Conservation (phyloP, 2,329 filamentous ascomycete genomes). For the Cladosporium sp. region DNA sequence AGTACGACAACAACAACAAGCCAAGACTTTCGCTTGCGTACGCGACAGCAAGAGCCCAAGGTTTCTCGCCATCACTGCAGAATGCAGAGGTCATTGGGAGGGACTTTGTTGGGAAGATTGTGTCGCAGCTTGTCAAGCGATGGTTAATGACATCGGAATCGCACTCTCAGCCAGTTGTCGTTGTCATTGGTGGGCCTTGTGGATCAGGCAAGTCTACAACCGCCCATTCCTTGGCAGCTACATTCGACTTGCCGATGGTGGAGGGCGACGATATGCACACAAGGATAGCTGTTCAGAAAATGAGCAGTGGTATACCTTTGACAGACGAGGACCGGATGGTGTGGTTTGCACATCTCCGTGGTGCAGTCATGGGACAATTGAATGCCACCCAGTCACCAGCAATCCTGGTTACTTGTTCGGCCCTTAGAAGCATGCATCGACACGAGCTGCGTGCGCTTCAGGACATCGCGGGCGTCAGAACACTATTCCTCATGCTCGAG, state of each 20-base stretch:
- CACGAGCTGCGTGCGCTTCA: conserved; percentile 28
- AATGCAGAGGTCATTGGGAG: conserved; percentile 18
- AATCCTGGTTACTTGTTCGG: conserved; percentile 40
- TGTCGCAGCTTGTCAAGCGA: conserved; percentile 17
- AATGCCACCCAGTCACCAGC: conserved; percentile 26
- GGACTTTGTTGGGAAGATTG: conserved; percentile 25
- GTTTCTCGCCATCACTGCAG: conserved; percentile 16
- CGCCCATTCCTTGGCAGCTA: conserved; percentile 28
- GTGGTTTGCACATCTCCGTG: conserved; percentile 17
- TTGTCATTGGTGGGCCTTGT: conserved; percentile 39
- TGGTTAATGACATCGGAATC: neutral
- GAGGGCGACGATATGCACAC: conserved; percentile 41
- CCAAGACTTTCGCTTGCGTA: conserved; percentile 47
- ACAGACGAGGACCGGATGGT: conserved; percentile 28
- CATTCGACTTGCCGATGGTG: conserved; percentile 33
- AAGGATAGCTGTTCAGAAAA: conserved; percentile 30
- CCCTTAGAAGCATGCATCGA: conserved; percentile 34
- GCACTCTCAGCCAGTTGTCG: conserved; percentile 20
- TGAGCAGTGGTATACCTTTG: conserved; percentile 30
- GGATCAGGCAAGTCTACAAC: conserved; percentile 42
- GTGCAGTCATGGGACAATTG: conserved; percentile 1
- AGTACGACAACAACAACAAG: conserved; percentile 33
- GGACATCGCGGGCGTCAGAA: conserved; percentile 17
- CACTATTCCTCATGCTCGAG: conserved; percentile 37
- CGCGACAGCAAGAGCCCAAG: conserved; percentile 37